Evolutionary conservation across 1,284 basidiomycete species (phyloP), one percentile per base, ranked within the genome.

Genomic region (Neonothopanus nambi): DNA sequence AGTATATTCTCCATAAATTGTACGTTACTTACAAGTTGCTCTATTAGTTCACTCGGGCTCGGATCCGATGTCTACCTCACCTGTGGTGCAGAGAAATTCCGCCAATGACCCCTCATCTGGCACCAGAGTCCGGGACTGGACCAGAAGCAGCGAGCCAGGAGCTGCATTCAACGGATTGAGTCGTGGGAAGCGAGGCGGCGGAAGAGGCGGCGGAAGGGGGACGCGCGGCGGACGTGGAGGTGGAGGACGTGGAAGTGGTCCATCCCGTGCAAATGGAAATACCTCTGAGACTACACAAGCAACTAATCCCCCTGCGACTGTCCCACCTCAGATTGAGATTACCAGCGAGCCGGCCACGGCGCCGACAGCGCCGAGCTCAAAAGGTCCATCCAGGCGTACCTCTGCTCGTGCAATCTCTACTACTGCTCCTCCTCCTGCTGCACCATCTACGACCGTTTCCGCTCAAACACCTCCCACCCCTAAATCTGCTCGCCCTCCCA

Each of bases 81-180:
- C 42, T 18, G 23, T 18, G 17, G 17, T 38, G 9, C n/a, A 17
- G 35, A 17, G 47, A 39, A 36, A 38, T 36, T 17, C 33, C n/a
- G 24, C 24, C 24, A 30, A 52, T 39, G 40, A 26, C 42, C 9
- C 18, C 30, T 61, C 64, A 44, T 55, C 62, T 23, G 59, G 65
- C 49, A 61, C 70, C 49, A 70, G 73, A 48, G 52, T 48, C n/a
- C 63, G 66, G 51, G 73, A 73, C 48, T 81, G 82, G 82, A 67
- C 65, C 41, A 72, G 73, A 44, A 64, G 66, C 21, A 71, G 70
- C 41, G 83, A 84, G 37, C 66, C 77, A 53, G 77, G 77, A 9
- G 70, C 78, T 30, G 73, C 80, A 26, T 80, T 81, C 60, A 78
- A 58, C 57, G 70, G 72, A 18, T 59, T 70, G 35, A 65, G 63